A percentile compares a stretch with the other conserved stretches of the same genome.
Evolutionary conservation across 345 rosid genomes (phyloP).

Genomic region (Hypericum androsaemum): DNA sequence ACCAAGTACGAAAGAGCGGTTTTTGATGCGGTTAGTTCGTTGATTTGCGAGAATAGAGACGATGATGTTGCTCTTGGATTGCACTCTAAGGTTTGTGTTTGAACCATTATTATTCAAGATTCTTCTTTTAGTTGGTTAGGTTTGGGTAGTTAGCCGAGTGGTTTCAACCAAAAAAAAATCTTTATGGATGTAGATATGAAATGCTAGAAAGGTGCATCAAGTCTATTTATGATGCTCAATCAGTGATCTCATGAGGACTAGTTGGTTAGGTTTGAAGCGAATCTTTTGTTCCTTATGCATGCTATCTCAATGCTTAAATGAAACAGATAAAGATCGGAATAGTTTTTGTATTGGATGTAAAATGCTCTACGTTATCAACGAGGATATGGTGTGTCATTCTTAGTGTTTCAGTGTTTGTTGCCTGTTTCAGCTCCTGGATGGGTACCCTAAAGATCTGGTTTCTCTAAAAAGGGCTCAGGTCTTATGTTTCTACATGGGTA

Average conservation of each 20-base stretch:
- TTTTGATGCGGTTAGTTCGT: slow-evolving; percentile 40
- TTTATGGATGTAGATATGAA: too few species aligned
- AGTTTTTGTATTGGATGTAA: slow-evolving; percentile 1
- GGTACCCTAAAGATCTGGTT: slow-evolving; percentile 61
- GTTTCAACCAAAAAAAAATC: too few species aligned
- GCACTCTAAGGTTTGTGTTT: slow-evolving; percentile 45
- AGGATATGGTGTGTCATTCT: too few species aligned
- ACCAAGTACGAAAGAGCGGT: slow-evolving; percentile 69
- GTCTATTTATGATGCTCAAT: too few species aligned
- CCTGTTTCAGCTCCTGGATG: slow-evolving; percentile 49
- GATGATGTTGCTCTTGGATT: slow-evolving; percentile 53
- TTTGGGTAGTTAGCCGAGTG: too few species aligned
- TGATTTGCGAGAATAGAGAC: slow-evolving; percentile 53
- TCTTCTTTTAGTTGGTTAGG: background rate
- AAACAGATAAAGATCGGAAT: too few species aligned
- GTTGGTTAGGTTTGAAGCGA: too few species aligned
- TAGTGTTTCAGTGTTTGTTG: slow-evolving; percentile 11
- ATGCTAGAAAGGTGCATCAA: too few species aligned
- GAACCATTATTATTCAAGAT: background rate
- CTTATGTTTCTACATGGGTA: slow-evolving; percentile 71
- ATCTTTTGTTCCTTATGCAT: too few species aligned
- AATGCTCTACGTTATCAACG: background rate
- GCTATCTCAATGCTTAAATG: too few species aligned
- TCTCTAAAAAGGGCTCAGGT: slow-evolving; percentile 71
- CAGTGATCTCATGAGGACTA: too few species aligned